A percentile compares a stretch with the other conserved stretches of the same genome.
Evolutionary conservation across 495 filamentous ascomycete species (phyloP).

Genomic region (Saxophila tyrrhenica): DNA sequence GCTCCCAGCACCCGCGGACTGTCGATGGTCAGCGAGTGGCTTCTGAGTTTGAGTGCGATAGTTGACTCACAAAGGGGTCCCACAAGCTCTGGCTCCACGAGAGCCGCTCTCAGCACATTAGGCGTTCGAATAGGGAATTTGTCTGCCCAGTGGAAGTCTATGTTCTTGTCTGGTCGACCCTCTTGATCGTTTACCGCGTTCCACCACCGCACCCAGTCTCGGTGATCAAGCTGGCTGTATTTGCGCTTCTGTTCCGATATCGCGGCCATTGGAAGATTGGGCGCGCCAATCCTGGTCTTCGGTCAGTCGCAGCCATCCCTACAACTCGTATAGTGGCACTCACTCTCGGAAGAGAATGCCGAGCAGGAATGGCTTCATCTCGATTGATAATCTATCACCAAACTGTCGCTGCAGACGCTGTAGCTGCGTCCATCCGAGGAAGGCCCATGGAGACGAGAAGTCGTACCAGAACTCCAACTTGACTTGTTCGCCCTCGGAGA

Average conservation of each 20-base stretch:
- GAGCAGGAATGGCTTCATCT: conserved; percentile 19
- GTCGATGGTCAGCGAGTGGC: background rate
- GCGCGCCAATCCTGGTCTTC: conserved; percentile 18
- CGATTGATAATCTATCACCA: conserved; percentile 13
- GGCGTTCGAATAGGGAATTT: conserved; percentile 18
- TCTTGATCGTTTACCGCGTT: conserved; percentile 17
- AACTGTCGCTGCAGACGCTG: conserved; percentile 12
- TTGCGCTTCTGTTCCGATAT: conserved; percentile 8
- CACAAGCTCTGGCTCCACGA: conserved; percentile 8
- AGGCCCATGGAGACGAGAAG: conserved; percentile 19
- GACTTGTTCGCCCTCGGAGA: background rate
- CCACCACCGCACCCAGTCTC: conserved; percentile 16
- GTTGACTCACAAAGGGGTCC: conserved; percentile 7
- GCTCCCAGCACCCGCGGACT: conserved; percentile 19
- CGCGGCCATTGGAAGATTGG: conserved; percentile 13
- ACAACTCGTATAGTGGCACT: background rate
- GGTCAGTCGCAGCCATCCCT: background rate
- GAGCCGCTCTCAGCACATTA: conserved; percentile 7
- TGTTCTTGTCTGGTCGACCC: conserved; percentile 12
- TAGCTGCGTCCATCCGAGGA: conserved; percentile 18
- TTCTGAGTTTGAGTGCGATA: background rate
- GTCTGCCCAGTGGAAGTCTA: conserved; percentile 20
- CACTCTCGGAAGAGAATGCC: conserved; percentile 18
- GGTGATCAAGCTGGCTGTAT: conserved; percentile 13
- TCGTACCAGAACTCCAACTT: conserved; percentile 20